Evolutionary conservation across 352 stramenopile genomes (phyloP).

Genomic region (Phytophthora syringae): DNA sequence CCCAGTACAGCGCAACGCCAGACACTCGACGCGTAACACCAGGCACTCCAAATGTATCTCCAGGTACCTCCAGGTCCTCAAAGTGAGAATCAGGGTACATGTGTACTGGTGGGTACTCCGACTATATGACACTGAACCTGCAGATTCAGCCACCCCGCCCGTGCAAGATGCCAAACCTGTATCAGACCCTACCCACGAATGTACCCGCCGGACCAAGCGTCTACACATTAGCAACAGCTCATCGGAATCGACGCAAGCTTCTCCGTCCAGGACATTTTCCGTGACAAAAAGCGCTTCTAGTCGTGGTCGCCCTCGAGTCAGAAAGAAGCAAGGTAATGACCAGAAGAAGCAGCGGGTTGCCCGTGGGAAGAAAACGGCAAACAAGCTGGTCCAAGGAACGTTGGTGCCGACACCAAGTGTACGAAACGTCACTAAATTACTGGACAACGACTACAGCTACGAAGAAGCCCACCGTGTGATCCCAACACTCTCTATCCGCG

Average conservation of each 20-base stretch:
- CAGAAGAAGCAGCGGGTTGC: constrained; percentile 3
- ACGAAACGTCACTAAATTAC: neutral
- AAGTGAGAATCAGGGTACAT: too few relatives aligned
- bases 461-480: neutral
- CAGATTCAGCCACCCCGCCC: neutral
- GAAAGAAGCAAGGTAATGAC: neutral
- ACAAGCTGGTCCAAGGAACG: constrained; percentile 4
- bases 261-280: neutral
- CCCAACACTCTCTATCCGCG: neutral
- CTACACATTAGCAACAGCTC: constrained; percentile 2
- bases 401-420: constrained; percentile 5
- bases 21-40: too few relatives aligned
- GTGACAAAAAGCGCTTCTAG: neutral
- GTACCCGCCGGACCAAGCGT: neutral
- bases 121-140: too few relatives aligned
- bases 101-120: too few relatives aligned
- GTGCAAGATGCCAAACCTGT: neutral
- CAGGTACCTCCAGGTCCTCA: too few relatives aligned
- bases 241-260: neutral
- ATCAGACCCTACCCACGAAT: neutral
- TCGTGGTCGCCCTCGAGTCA: neutral
- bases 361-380: neutral
- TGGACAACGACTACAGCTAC: constrained; percentile 9
- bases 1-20: too few relatives aligned
- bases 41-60: too few relatives aligned